These are phyloP conservation scores for Solanum chmielewskii DNA, from an alignment of 257 asterid species.

Conservation along the genomic window DNA sequence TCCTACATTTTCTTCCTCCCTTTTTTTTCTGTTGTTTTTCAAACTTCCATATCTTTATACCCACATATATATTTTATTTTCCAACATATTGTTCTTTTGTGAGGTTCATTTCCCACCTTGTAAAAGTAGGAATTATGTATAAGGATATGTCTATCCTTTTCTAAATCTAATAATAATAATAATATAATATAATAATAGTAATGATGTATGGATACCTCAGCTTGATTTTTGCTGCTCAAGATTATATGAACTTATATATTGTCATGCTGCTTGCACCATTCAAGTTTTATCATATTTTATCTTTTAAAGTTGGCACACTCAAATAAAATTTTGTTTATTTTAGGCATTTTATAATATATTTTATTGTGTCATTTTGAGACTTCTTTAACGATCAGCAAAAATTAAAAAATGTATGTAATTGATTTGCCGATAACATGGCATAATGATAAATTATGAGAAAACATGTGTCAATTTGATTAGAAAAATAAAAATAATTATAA, in stretches of 20 bases:
- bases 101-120: not conserved
- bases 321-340: too few relatives aligned
- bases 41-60: not conserved
- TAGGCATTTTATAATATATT: too few relatives aligned
- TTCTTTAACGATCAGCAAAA: too few relatives aligned
- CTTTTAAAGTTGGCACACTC: too few relatives aligned
- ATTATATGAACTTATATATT: not conserved
- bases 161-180: too few relatives aligned
- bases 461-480: accelerated
- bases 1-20: not conserved
- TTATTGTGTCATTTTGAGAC: too few relatives aligned
- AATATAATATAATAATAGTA: not conserved
- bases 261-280: not conserved
- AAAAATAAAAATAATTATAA: too few relatives aligned
- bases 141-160: not conserved
- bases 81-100: not conserved
- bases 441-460: too few relatives aligned
- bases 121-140: not conserved
- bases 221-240: not conserved
- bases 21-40: not conserved
- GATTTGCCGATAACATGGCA: accelerated
- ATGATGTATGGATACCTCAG: not conserved
- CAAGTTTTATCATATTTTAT: not conserved
- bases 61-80: not conserved
- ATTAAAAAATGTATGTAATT: too few relatives aligned